Evolutionary conservation across 192 early-diverging fungal genomes (phyloP).

Genomic region (Neocallimastix lanati): DNA sequence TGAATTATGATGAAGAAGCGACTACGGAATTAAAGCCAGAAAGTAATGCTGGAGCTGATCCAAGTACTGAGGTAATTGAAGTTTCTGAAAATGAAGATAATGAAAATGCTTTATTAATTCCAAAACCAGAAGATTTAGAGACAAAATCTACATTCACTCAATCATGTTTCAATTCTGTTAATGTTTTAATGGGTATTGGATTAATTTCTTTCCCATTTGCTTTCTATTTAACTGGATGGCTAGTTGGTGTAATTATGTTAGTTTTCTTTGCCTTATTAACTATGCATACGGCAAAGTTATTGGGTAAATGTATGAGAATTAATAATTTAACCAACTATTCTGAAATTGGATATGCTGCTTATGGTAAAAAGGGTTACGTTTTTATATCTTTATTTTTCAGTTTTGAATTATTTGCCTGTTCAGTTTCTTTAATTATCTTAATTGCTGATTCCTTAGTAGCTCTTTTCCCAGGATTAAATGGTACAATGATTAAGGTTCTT

Average conservation of each 20-base stretch:
- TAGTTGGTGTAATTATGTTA: conserved; percentile 25
- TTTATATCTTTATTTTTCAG: conserved; percentile 19
- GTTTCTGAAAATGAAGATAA: not conserved
- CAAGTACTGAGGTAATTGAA: not conserved
- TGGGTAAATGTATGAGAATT: not conserved
- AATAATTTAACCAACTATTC: conserved; percentile 5
- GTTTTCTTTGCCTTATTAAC: conserved; percentile 11
- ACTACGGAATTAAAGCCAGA: not conserved
- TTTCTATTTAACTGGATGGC: conserved; percentile 38
- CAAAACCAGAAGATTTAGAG: not conserved
- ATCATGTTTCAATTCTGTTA: conserved; percentile 30
- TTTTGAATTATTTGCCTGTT: conserved; percentile 23
- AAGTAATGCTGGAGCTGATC: too few relatives aligned
- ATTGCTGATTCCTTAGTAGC: conserved; percentile 14
- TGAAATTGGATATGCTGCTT: conserved; percentile 23
- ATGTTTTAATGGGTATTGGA: conserved; percentile 46
- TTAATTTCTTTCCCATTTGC: conserved; percentile 42
- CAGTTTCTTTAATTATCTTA: conserved; percentile 22
- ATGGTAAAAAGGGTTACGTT: conserved; percentile 13
- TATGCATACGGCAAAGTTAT: conserved; percentile 7
- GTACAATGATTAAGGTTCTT: conserved; percentile 22
- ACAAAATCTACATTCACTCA: conserved; percentile 2
- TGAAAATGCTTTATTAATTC: not conserved
- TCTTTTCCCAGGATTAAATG: conserved; percentile 9
- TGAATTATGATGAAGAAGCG: not conserved